Conservation (phyloP, 31 red algal genomes). For the Endocladia muricata region DNA sequence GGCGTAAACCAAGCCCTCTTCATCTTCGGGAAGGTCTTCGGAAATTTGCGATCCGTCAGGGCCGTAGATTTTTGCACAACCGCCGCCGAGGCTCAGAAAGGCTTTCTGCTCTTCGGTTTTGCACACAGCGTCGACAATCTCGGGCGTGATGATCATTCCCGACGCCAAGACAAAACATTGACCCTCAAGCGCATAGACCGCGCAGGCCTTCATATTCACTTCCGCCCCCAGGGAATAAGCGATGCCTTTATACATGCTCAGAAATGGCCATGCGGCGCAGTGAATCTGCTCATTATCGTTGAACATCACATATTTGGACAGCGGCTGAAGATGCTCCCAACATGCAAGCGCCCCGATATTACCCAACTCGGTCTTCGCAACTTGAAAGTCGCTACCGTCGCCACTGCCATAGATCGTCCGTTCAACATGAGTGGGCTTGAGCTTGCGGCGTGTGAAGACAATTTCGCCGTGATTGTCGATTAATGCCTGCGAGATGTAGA, state of each 20-base stretch:
- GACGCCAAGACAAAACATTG: neutral
- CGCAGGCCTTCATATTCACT: neutral
- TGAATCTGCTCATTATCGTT: neutral
- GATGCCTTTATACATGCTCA: neutral
- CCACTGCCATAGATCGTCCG: neutral
- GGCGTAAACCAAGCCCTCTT: conserved; percentile 8
- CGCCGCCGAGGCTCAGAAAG: neutral
- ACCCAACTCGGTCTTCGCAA: neutral
- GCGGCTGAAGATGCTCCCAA: neutral
- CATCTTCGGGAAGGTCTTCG: neutral
- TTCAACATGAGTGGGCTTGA: neutral
- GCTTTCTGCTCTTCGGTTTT: neutral
- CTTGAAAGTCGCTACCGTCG: neutral
- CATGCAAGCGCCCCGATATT: neutral
- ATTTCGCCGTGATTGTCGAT: neutral
- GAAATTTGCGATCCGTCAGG: neutral
- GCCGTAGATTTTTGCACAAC: neutral
- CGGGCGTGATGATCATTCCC: neutral
- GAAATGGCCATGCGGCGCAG: neutral
- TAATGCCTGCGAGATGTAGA: neutral
- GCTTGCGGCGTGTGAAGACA: neutral
- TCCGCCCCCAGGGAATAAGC: neutral
- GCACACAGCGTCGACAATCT: neutral
- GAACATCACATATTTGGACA: neutral
- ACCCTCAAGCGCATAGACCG: neutral